These are phyloP conservation scores for Myxozyma lipomycoides DNA, from an alignment of 805 yeast species.

Conservation along the genomic window DNA sequence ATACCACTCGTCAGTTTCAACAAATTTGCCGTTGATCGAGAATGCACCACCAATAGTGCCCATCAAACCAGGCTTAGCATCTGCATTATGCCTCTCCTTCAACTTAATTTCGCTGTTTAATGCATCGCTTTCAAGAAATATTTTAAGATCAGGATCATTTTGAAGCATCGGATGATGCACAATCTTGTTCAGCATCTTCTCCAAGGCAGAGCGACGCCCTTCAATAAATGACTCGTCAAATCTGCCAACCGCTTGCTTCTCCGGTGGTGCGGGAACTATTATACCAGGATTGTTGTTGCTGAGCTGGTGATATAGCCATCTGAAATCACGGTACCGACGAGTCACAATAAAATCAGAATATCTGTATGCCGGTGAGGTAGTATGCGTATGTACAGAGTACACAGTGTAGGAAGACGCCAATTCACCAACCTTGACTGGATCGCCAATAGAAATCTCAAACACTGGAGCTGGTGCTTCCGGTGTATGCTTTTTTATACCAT, in stretches of 20 bases:
- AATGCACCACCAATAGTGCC: constrained; percentile 50
- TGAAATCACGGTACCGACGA: constrained; percentile 84
- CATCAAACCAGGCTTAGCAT: constrained; percentile 38
- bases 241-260: constrained; percentile 87
- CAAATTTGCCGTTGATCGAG: constrained; percentile 57
- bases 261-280: constrained; percentile 93
- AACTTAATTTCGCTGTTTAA: constrained; percentile 66
- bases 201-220: constrained; percentile 75
- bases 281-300: constrained; percentile 84
- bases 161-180: constrained; percentile 53
- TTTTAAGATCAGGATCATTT: constrained; percentile 67
- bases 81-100: constrained; percentile 52
- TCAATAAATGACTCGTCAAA: constrained; percentile 89
- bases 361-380: constrained; percentile 44
- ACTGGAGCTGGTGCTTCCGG: constrained; percentile 24
- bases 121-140: constrained; percentile 72
- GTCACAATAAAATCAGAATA: constrained; percentile 56
- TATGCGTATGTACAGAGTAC: constrained; percentile 66
- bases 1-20: constrained; percentile 78
- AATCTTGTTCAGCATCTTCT: constrained; percentile 78
- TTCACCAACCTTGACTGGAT: constrained; percentile 90
- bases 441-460: constrained; percentile 73
- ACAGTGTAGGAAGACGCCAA: constrained; percentile 83
- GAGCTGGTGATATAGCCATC: constrained; percentile 90
- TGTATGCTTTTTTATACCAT: neutral